A percentile compares a stretch with the other conserved stretches of the same genome.
Evolutionary conservation across 257 asterid species (phyloP).

Genomic region (Verbena officinalis): DNA sequence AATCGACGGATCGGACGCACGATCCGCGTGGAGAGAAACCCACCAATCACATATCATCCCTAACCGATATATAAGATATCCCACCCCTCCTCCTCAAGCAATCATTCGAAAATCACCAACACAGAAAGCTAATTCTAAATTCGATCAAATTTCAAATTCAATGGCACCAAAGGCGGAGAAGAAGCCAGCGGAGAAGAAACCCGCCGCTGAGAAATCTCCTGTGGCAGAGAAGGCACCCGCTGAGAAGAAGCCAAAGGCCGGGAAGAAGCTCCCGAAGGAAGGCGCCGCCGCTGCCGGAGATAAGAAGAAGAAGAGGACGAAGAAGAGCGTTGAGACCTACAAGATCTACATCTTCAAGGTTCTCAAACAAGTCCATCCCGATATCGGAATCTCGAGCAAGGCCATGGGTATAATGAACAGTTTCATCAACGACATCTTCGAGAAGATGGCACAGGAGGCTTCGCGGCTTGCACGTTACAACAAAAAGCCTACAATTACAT

Average conservation of each 20-base stretch:
- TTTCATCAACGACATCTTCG: conserved; percentile 66
- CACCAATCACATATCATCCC: conserved; percentile 18
- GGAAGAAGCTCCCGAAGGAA: conserved; percentile 43
- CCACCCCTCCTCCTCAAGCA: neutral
- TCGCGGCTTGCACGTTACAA: conserved; percentile 59
- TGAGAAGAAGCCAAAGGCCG: conserved; percentile 39
- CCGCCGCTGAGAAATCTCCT: conserved; percentile 45
- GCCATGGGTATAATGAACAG: conserved; percentile 83
- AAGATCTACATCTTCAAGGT: conserved; percentile 81
- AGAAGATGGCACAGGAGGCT: conserved; percentile 64
- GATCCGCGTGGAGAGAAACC: conserved; percentile 7
- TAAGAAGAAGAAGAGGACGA: conserved; percentile 61
- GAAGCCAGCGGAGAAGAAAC: conserved; percentile 39
- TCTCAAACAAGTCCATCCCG: conserved; percentile 68
- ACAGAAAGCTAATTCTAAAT: neutral
- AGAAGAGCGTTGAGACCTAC: conserved; percentile 62
- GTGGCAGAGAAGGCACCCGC: conserved; percentile 39
- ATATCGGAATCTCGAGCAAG: conserved; percentile 71
- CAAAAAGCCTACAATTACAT: conserved; percentile 73
- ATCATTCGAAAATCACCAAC: neutral
- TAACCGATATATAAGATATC: conserved; percentile 5
- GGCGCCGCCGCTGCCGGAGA: conserved; percentile 43
- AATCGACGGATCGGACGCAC: neutral
- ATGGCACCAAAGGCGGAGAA: conserved; percentile 37
- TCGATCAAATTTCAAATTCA: neutral